These are phyloP conservation scores for Verticillium klebahnii DNA, from an alignment of 2,329 filamentous ascomycete species.

Conservation along the genomic window DNA sequence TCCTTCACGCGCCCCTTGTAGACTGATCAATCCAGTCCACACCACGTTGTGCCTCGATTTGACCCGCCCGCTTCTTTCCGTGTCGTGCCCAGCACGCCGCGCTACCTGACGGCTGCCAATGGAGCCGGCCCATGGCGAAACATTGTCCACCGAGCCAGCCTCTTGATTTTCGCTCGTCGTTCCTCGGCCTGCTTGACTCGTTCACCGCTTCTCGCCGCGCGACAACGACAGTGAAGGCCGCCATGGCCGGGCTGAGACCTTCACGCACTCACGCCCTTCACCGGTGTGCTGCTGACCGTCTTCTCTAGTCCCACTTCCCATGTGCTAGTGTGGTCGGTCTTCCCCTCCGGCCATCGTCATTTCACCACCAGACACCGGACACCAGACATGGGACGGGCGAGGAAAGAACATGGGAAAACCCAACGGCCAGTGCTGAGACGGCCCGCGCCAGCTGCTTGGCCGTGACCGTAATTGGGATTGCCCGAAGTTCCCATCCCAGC, in stretches of 20 bases:
- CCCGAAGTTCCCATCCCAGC: neutral
- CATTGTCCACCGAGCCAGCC: neutral
- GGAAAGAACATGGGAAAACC: neutral
- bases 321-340: neutral
- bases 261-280: neutral
- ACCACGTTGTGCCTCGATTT: neutral
- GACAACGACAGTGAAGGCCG: neutral
- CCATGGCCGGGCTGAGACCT: neutral
- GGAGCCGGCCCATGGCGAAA: neutral
- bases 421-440: neutral
- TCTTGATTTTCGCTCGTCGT: neutral
- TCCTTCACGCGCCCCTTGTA: neutral
- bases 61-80: neutral
- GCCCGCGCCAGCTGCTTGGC: neutral
- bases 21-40: neutral
- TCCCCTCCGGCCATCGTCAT: neutral
- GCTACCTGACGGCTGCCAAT: neutral
- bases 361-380: neutral
- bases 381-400: neutral
- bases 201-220: slow-evolving; percentile 11
- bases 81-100: neutral
- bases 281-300: neutral
- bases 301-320: neutral
- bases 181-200: slow-evolving; percentile 8
- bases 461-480: neutral